phyloP scores from a whole-genome alignment of 371 early-diverging fungal genomes.

The Haplosporangium sp. region DNA sequence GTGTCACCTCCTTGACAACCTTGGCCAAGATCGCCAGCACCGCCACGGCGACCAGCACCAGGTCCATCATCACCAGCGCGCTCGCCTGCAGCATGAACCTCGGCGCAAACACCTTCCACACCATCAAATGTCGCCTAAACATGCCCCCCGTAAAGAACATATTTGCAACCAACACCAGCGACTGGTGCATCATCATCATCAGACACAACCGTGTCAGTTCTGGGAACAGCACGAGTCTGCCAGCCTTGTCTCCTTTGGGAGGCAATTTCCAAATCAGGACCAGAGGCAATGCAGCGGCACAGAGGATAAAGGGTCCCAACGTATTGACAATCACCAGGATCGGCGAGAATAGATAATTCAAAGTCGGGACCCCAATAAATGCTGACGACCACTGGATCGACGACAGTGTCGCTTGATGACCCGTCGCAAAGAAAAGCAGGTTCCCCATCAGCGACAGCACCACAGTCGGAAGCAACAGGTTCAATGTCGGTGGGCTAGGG shows the following conservation, averaged over 20 bases:
- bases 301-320: slow-evolving; percentile 74
- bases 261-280: slow-evolving; percentile 60
- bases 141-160: slow-evolving; percentile 69
- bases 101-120: slow-evolving; percentile 96
- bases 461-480: slow-evolving; percentile 47
- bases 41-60: slow-evolving; percentile 54
- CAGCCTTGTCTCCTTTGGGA: slow-evolving; percentile 54
- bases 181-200: slow-evolving; percentile 59
- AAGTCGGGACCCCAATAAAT: slow-evolving; percentile 83
- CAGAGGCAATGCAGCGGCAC: slow-evolving; percentile 59
- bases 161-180: slow-evolving; percentile 64
- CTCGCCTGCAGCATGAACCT: slow-evolving; percentile 81
- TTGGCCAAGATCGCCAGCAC: slow-evolving; percentile 44
- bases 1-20: slow-evolving; percentile 34
- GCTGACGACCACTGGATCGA: slow-evolving; percentile 92
- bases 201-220: slow-evolving; percentile 53
- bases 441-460: slow-evolving; percentile 66
- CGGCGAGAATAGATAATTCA: slow-evolving; percentile 78
- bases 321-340: slow-evolving; percentile 83
- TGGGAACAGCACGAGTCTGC: slow-evolving; percentile 52
- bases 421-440: slow-evolving; percentile 87
- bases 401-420: slow-evolving; percentile 90
- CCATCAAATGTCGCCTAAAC: slow-evolving; percentile 91
- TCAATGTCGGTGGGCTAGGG: slow-evolving; percentile 25
- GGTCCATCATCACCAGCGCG: slow-evolving; percentile 55